These are phyloP conservation scores for Fusarium anthophilum DNA, from an alignment of 2,329 filamentous ascomycete genomes.

Conservation along the genomic window DNA sequence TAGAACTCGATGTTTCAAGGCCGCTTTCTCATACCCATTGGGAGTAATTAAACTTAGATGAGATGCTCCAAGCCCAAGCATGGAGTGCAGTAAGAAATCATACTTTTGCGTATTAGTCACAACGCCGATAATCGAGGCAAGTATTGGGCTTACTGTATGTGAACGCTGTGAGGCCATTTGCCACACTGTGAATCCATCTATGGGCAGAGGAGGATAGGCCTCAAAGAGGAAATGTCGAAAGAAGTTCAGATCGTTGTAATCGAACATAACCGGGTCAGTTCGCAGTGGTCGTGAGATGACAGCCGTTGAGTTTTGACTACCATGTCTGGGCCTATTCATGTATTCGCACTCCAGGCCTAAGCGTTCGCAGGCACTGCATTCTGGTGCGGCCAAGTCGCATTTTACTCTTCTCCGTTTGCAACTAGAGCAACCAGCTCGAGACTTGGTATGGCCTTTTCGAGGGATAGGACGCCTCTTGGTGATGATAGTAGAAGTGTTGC, in stretches of 20 bases:
- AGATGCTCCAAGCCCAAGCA: slow-evolving; percentile 53
- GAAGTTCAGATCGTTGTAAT: slow-evolving; percentile 58
- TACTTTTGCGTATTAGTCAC: slow-evolving; percentile 39
- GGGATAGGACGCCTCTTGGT: slow-evolving; percentile 45
- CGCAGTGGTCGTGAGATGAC: slow-evolving; percentile 25
- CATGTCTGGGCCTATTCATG: slow-evolving; percentile 5
- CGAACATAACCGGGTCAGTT: slow-evolving; percentile 46
- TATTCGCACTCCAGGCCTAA: slow-evolving; percentile 51
- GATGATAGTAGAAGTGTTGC: not conserved
- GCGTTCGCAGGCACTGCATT: slow-evolving; percentile 49
- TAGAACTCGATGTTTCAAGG: slow-evolving; percentile 49
- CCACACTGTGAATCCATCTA: slow-evolving; percentile 50
- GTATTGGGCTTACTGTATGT: slow-evolving; percentile 44
- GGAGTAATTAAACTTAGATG: slow-evolving; percentile 46
- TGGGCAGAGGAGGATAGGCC: slow-evolving; percentile 54
- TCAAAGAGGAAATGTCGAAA: slow-evolving; percentile 62
- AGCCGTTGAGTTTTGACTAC: not conserved
- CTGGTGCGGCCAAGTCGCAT: slow-evolving; percentile 50
- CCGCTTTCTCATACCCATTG: slow-evolving; percentile 38
- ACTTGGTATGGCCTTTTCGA: slow-evolving; percentile 49
- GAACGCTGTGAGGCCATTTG: slow-evolving; percentile 49
- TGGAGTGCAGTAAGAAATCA: slow-evolving; percentile 53
- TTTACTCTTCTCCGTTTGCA: slow-evolving; percentile 57
- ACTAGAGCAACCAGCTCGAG: slow-evolving; percentile 45
- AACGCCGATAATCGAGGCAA: not conserved